Evolutionary conservation across 2,329 filamentous ascomycete species (phyloP), one percentile per base, ranked within the genome.

Genomic region (Graphilbum sp.): DNA sequence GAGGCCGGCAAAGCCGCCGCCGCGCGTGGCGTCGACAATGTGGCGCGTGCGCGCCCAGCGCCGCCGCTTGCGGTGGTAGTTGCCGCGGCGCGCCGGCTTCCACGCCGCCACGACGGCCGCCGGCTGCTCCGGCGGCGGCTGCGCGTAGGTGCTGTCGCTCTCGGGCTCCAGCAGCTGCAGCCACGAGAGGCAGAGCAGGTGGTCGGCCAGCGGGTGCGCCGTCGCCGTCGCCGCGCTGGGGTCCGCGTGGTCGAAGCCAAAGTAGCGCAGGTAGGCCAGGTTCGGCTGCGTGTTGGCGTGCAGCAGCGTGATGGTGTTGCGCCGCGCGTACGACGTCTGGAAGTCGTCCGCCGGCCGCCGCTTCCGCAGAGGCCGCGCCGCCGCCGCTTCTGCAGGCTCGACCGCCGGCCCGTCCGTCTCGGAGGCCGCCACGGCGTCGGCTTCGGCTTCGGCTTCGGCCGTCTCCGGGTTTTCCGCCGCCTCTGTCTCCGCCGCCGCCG

Each of bases 241-340:
- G 44, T 73, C 74, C 41, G 71, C 69, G 47, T 69, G 63, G 57
- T 93, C 85, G 60, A 78, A 96, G 55, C 75, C 75, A 60, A 93
- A 96, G 64, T 94, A 92, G 54, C 83, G 83, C 17, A 98, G 69
- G 35, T 90, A 70, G 16, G 78, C 78, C 41, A 96, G 72, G 54
- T 95, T 96, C 2, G 86, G 82, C 56, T 94, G 86, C 23, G 79
- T 72, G 55, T 87, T 85, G 37, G 78, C 62, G 56, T 94, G 86
- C 25, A 94, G 59, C 37, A 93, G 56, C 1, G 86, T 93, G 45
- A 84, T 73, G 43, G 78, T 88, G 58, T 85, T 94, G 44, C 69
- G 75, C 36, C 58, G 63, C 21, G 75, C 75, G 51, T 70, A 84
- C 46, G 80, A 72, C 21, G 78, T 70, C 40, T 75, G 69, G 35